Evolutionary conservation across 2,329 filamentous ascomycete genomes (phyloP).

Genomic region (Onygenales sp.): DNA sequence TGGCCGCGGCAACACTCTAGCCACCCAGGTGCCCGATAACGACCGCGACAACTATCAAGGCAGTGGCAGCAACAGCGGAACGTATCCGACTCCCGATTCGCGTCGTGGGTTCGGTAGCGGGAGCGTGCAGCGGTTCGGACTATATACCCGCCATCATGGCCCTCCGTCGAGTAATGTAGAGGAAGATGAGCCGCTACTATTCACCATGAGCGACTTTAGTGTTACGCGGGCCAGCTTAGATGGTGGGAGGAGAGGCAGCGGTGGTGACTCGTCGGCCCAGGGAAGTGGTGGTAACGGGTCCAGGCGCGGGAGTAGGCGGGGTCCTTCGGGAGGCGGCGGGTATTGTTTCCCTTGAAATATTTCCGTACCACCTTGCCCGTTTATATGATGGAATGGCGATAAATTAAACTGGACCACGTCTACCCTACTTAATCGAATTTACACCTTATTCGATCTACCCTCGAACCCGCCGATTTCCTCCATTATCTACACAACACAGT

Average conservation of each 20-base stretch:
- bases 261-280: neutral
- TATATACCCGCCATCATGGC: slow-evolving; percentile 22
- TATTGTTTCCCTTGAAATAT: neutral
- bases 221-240: slow-evolving; percentile 34
- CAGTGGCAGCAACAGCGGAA: slow-evolving; percentile 32
- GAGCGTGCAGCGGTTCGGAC: slow-evolving; percentile 21
- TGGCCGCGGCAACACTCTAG: slow-evolving; percentile 24
- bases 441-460: too few species aligned
- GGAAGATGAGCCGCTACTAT: slow-evolving; percentile 36
- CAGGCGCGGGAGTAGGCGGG: slow-evolving; percentile 27
- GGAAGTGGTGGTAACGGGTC: slow-evolving; percentile 15
- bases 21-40: slow-evolving; percentile 22
- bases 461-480: too few species aligned
- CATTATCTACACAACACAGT: too few species aligned
- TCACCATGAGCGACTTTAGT: slow-evolving; percentile 39
- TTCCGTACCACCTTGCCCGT: neutral
- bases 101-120: slow-evolving; percentile 22
- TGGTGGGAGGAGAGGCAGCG: slow-evolving; percentile 18
- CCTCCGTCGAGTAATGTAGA: slow-evolving; percentile 23
- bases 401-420: too few species aligned
- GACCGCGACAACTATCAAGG: slow-evolving; percentile 25
- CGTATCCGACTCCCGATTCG: slow-evolving; percentile 22
- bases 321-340: slow-evolving; percentile 18
- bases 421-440: too few species aligned
- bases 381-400: too few species aligned